Evolutionary conservation across 129 eudicot genomes (phyloP).

Genomic region (Lactuca sativa): DNA sequence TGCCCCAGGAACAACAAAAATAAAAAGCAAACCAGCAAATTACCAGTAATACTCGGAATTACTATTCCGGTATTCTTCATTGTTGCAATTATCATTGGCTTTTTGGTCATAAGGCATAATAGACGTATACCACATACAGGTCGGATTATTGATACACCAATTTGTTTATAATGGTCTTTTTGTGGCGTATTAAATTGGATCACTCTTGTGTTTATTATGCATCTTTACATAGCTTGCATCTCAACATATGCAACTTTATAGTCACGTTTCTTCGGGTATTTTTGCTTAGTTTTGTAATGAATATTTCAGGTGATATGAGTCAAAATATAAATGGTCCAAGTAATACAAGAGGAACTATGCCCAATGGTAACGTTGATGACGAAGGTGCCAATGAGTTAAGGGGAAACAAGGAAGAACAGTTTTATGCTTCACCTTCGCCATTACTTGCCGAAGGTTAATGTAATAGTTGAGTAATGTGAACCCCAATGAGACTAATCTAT

Average conservation of each 20-base stretch:
- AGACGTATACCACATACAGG: constrained; percentile 21
- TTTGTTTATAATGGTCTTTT: neutral
- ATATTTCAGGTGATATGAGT: neutral
- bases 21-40: constrained; percentile 21
- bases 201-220: neutral
- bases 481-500: neutral
- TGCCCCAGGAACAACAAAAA: constrained; percentile 16
- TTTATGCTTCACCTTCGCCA: constrained; percentile 29
- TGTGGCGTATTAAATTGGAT: neutral
- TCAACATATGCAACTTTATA: neutral
- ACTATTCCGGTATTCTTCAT: constrained; percentile 30
- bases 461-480: neutral
- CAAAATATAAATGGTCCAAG: neutral
- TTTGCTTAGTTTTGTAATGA: neutral
- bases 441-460: constrained; percentile 10
- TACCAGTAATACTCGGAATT: constrained; percentile 40
- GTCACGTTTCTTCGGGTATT: neutral
- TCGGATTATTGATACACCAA: constrained; percentile 3
- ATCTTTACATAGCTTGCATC: neutral
- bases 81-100: constrained; percentile 27
- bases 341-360: constrained; percentile 1
- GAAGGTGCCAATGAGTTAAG: constrained; percentile 1
- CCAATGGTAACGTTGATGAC: neutral
- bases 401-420: constrained; percentile 15
- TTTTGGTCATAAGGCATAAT: constrained; percentile 22